Percentiles rank a stretch among this genome's conserved stretches.
Evolutionary conservation across 148 eudicot species (phyloP).

Genomic region (Nepenthes mirabilis): DNA sequence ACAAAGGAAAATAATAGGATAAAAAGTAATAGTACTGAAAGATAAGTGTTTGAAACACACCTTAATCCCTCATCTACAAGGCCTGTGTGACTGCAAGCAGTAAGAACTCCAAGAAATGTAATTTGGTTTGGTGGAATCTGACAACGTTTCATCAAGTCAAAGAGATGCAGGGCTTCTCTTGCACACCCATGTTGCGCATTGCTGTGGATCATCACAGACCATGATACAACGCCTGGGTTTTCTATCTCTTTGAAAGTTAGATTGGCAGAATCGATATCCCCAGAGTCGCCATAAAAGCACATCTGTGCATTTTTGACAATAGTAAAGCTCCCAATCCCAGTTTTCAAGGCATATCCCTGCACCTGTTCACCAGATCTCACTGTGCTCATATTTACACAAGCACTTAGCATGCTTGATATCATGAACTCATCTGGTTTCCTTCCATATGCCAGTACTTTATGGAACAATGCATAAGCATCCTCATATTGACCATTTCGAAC

Average conservation of each 20-base stretch:
- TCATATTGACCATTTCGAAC: conserved; percentile 10
- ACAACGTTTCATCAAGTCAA: conserved; percentile 13
- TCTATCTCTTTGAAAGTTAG: conserved; percentile 2
- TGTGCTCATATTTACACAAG: conserved; percentile 9
- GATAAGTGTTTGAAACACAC: not conserved
- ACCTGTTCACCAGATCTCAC: conserved; percentile 12
- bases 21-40: not conserved
- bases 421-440: conserved; percentile 11
- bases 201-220: conserved; percentile 6
- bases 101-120: conserved; percentile 22
- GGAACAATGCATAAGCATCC: conserved; percentile 3
- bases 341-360: conserved; percentile 7
- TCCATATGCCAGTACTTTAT: conserved; percentile 3
- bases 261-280: conserved; percentile 13
- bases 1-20: not conserved
- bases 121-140: conserved; percentile 18
- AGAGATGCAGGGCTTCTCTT: conserved; percentile 11
- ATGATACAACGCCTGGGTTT: conserved; percentile 5
- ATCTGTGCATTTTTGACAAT: conserved; percentile 6
- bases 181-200: conserved; percentile 15
- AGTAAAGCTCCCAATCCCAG: conserved; percentile 3
- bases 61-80: conserved; percentile 22
- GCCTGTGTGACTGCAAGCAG: conserved; percentile 35
- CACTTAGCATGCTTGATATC: conserved; percentile 8
- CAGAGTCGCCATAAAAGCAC: conserved; percentile 12